These are phyloP conservation scores for Cystobasidium slooffiae DNA, from an alignment of 1,284 basidiomycete genomes.

Conservation along the genomic window DNA sequence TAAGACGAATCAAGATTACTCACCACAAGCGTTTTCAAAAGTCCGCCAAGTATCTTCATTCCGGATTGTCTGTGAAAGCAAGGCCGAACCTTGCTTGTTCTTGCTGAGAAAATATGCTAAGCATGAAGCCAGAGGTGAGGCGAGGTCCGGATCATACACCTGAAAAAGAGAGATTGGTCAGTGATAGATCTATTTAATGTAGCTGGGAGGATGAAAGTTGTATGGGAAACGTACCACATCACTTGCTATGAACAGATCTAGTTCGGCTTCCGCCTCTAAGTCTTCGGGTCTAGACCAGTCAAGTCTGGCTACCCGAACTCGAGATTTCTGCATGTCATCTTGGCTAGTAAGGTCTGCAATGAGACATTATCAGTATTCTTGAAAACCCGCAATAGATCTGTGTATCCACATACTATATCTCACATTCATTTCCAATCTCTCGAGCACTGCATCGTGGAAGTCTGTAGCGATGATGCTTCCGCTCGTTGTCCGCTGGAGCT, in stretches of 20 bases:
- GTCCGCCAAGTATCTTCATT: background rate
- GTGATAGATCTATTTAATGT: background rate
- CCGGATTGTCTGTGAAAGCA: constrained; percentile 4
- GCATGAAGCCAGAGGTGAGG: constrained; percentile 7
- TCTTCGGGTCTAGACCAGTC: constrained; percentile 12
- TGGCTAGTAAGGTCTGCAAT: background rate
- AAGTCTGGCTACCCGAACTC: background rate
- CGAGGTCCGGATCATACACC: constrained; percentile 34
- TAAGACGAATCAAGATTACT: background rate
- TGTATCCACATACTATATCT: background rate
- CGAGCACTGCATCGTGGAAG: constrained; percentile 27
- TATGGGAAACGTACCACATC: constrained; percentile 10
- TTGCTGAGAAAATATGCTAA: constrained; percentile 3
- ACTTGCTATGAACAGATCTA: constrained; percentile 14
- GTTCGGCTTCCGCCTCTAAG: background rate
- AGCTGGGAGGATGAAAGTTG: background rate
- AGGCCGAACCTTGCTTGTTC: background rate
- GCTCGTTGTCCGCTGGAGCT: constrained; percentile 10
- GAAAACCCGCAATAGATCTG: background rate
- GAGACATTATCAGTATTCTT: too few relatives aligned
- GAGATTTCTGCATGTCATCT: background rate
- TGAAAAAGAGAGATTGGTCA: background rate
- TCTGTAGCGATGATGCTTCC: constrained; percentile 20
- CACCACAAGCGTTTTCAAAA: constrained; percentile 7
- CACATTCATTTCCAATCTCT: constrained; percentile 10